Evolutionary conservation across 306 rosid species (phyloP), one percentile per base, ranked within the genome.

Genomic region (Cucurbita ficifolia): DNA sequence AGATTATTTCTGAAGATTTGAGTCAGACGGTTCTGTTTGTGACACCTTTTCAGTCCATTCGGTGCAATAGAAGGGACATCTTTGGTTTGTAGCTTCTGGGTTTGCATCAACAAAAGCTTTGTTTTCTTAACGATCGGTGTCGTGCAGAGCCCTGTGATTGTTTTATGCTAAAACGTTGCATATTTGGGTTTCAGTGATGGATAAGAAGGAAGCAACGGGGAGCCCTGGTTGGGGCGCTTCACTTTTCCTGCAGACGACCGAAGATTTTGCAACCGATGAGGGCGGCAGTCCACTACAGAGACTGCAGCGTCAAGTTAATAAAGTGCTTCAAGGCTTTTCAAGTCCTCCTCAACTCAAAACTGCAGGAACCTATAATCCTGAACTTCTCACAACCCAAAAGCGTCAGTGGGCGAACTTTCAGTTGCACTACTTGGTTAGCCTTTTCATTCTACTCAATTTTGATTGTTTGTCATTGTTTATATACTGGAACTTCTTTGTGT

Each of bases 321-420:
- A 78, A 79, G 81, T 91, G 75, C 58, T 95, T 8, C 89, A 95
- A 79, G 99, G 97, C 5, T 84, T 88, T 76, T 85, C 97, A 61
- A 83, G 78, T 73, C 82, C 96, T 76, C 76, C 90, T 62, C 91
- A 87, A 82, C 88, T 76, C 63, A 83, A 87, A 76, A 56, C 62
- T 59, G 84, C 58, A 33, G 74, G 81, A 62, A 83, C 77, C 42
- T 92, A 92, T 77, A 92, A 92, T 81, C 98, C 98, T 21, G 98
- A 92, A 85, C 78, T 90, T 78, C 78, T 92, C 74, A 92, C 96
- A 62, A 90, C 87, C 78, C 92, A 79, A 71, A 92, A 92, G 89
- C 96, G 96, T 50, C 96, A 88, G 82, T 92, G 98, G 98, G 96
- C 96, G 70, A 88, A 76, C 81, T 87, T 85, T 83, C 96, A 92